Base-by-base conservation (phyloP, 805 yeast genomes). In the Helenozyma baotianmanensis region DNA sequence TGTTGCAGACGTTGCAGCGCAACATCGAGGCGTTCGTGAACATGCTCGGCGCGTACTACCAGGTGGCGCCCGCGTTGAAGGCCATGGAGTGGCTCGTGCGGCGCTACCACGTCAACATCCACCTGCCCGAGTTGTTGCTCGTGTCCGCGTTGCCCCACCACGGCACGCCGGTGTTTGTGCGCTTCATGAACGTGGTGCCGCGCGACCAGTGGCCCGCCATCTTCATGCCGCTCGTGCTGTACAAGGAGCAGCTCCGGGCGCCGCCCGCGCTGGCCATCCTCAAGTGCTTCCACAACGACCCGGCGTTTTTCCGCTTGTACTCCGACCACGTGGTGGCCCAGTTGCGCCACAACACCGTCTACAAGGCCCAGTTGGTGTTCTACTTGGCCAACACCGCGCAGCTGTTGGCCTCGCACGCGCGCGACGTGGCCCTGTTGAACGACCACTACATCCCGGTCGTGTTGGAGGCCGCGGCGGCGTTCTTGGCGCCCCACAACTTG, bases 1-100 rank as follows among this genome's bases (percentile, higher is more conserved):
- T 83, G 47, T 72, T 80, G 38, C 75, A 68, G n/a, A 78, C 78
- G 44, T 64, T 94, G 38, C 80, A 88, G 50, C 72, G 70, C 37
- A 89, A 92, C 19, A 74, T 90, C 32, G 75, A 76, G 39, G 80
- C 80, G 9, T 90, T 85, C 52, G 62, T 92, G 39, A 70, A 80
- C 38, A 66, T 90, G 45, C 67, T 80, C 8, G 80, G 94, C 3
- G 86, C 94, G 2, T 80, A 79, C 56, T 78, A 90, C 73, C 73
- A 78, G 42, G 61, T 88, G 33, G 72, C 78, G 14, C 85, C 94
- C 15, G 73, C 96, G 3, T 51, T 86, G 30, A 80, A 80, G 47
- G 90, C 96, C 4, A 68, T 87, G 9, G 98, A 92, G 64, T 92
- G 98, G 98, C 76, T 89, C 15, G 81, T 92, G 13, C 81, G 98